A percentile compares a stretch with the other conserved stretches of the same genome.
Evolutionary conservation across 2,329 filamentous ascomycete species (phyloP).

Genomic region (Aspergillus puulaauensis): DNA sequence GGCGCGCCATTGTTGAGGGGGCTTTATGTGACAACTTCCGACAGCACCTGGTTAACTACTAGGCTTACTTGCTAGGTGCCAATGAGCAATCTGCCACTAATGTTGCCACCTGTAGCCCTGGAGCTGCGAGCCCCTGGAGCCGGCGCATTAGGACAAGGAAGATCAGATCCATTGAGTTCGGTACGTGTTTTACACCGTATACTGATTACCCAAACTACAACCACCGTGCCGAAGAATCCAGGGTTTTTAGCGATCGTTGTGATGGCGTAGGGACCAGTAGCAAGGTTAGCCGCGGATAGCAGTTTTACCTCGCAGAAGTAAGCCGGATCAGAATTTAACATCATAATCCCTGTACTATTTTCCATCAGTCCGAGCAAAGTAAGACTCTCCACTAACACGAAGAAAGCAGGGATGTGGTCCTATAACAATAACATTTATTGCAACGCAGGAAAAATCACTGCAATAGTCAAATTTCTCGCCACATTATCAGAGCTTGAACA

Average conservation of each 20-base stretch:
- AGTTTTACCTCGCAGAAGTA: background rate
- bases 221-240: background rate
- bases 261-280: background rate
- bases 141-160: background rate
- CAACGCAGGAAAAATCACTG: background rate
- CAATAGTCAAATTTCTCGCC: background rate
- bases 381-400: constrained; percentile 9
- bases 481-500: constrained; percentile 4
- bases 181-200: background rate
- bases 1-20: too few relatives aligned
- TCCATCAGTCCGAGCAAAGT: constrained; percentile 1
- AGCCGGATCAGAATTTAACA: background rate
- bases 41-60: too few relatives aligned
- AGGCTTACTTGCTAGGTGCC: too few relatives aligned
- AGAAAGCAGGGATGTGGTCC: constrained; percentile 2
- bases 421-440: constrained; percentile 1
- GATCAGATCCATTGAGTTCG: background rate
- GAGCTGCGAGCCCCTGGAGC: background rate
- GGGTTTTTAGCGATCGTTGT: background rate
- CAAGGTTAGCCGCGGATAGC: background rate
- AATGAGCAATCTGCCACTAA: too few relatives aligned
- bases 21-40: too few relatives aligned
- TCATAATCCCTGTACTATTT: constrained; percentile 1
- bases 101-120: background rate
- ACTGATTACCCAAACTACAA: background rate